These are phyloP conservation scores for Gorgonomyces haynaldii DNA, from an alignment of 192 early-diverging fungal genomes.

Conservation along the genomic window DNA sequence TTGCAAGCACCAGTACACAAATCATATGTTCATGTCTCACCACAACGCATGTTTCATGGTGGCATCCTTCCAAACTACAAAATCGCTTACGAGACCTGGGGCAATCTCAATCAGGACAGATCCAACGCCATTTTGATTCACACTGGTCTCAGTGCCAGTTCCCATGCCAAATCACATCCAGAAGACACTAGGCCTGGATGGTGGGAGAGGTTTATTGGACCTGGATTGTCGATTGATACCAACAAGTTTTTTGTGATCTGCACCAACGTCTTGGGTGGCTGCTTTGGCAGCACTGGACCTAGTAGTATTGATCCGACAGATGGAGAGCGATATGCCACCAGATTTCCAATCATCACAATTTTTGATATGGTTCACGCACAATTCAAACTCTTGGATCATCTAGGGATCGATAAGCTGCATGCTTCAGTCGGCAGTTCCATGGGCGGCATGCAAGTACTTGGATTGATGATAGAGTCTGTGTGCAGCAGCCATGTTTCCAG, in stretches of 20 bases:
- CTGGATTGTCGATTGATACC: slow-evolving; percentile 84
- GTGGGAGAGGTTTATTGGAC: slow-evolving; percentile 97
- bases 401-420: slow-evolving; percentile 71
- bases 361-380: slow-evolving; percentile 97
- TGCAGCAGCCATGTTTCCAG: slow-evolving; percentile 67
- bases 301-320: slow-evolving; percentile 63
- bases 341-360: slow-evolving; percentile 84
- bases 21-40: slow-evolving; percentile 45
- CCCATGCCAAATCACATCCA: slow-evolving; percentile 80
- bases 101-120: slow-evolving; percentile 63
- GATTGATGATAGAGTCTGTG: slow-evolving; percentile 35
- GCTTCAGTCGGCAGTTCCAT: slow-evolving; percentile 81
- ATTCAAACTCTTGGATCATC: slow-evolving; percentile 64
- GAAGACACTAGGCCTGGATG: slow-evolving; percentile 72
- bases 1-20: slow-evolving; percentile 57
- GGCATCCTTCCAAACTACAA: slow-evolving; percentile 63
- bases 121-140: slow-evolving; percentile 86
- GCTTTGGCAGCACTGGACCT: slow-evolving; percentile 93
- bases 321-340: slow-evolving; percentile 68
- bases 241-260: slow-evolving; percentile 92
- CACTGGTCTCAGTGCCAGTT: slow-evolving; percentile 85
- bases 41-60: slow-evolving; percentile 71
- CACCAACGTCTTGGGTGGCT: slow-evolving; percentile 91
- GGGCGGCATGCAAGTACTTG: slow-evolving; percentile 75
- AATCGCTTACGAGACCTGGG: slow-evolving; percentile 97